Conservation (phyloP, 2,329 filamentous ascomycete genomes). For the Trichoderma endophyticum region DNA sequence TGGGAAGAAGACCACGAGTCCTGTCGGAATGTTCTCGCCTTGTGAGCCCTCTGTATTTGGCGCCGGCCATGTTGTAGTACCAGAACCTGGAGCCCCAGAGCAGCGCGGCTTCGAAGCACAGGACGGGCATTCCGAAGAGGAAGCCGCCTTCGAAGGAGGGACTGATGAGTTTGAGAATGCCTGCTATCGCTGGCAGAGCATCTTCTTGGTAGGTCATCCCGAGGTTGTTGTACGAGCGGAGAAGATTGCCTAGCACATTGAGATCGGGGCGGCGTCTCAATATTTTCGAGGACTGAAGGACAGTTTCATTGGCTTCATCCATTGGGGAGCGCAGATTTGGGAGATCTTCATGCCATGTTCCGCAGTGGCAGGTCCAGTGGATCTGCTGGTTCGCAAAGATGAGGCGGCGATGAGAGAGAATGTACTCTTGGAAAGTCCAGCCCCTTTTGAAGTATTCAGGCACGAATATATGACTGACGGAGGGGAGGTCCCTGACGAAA, state of each 20-base stretch:
- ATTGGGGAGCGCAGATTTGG: not conserved
- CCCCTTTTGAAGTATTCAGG: not conserved
- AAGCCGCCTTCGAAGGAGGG: not conserved
- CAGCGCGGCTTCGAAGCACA: not conserved
- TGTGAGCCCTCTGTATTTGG: not conserved
- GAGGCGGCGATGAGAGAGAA: not conserved
- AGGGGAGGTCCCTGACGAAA: not conserved
- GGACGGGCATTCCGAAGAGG: not conserved
- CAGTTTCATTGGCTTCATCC: not conserved
- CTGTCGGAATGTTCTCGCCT: not conserved
- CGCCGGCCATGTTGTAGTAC: not conserved
- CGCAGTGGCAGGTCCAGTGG: not conserved
- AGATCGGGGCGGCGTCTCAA: not conserved
- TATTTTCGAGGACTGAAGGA: not conserved
- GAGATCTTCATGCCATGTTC: not conserved
- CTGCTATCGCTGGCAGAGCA: not conserved
- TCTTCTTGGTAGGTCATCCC: not conserved
- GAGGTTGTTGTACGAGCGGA: not conserved
- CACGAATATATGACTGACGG: too few relatives aligned
- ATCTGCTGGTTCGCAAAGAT: not conserved
- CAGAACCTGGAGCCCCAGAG: not conserved
- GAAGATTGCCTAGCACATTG: fast-evolving
- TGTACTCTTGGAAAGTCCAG: not conserved
- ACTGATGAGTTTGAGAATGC: not conserved
- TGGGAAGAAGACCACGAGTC: not conserved